Evolutionary conservation across 2,329 filamentous ascomycete genomes (phyloP), one percentile per base, ranked within the genome.

Genomic region (Xylariaceae sp.): DNA sequence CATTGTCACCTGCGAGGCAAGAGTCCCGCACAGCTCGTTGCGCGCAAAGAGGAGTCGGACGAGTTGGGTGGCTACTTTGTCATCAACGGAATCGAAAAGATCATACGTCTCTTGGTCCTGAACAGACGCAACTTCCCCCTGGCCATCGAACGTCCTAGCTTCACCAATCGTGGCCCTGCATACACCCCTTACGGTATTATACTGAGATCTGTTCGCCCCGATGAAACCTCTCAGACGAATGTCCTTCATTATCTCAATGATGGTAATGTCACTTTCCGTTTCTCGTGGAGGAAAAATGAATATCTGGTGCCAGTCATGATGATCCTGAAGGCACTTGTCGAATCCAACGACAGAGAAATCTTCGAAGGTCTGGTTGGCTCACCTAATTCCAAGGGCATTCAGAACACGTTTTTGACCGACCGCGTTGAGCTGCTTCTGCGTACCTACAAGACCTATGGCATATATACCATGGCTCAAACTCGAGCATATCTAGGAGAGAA

Each of bases 191-290:
- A 86, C 70, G 94, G 92, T 80, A 89, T 97, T 59, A 90, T 96
- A 69, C 86, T 97, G 66, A 88, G 94, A 76, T 95, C 88, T 2
- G 92, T 97, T 57, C 86, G 94, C 60, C 92, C 92, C n/a, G 94
- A 99, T 75, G 92, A 99, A 76, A 97, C 93, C 7, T 97, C 92
- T 35, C 93, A 97, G 75, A 97, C 93, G 44, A 99, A 97, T 70
- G 92, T 96, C 39, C 82, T 99, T 53, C 94, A 99, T 76, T 99
- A 97, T 74, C 83, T 99, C 58, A 91, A 83, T 68, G 94, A 99
- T 73, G 94, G 94, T 65, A 97, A 97, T 74, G 87, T 97, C 68
- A 97, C 91, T 0, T 96, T 99, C 76, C 84, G 94, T 58, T 99
- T 99, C 75, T 97, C 93, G 5, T 99, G 93, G 93, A 84, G 92